Conservation (phyloP, 1,284 basidiomycete genomes). For the Ceratobasidium sp. region DNA sequence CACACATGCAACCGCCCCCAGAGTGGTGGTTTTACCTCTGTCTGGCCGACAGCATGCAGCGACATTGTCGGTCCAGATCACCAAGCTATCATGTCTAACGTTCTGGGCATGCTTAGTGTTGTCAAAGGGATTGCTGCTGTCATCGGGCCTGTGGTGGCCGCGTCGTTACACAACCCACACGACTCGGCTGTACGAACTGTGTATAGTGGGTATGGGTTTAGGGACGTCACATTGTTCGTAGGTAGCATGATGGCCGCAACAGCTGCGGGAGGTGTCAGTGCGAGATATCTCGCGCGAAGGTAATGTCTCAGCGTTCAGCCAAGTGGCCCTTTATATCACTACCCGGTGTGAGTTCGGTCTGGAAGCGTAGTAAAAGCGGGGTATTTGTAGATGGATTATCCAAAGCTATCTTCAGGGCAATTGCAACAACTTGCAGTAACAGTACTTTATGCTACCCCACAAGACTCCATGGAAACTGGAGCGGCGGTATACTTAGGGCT, state of each 20-base stretch:
- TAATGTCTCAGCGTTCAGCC: too few species aligned
- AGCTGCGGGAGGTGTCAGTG: conserved; percentile 13
- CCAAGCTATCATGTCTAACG: conserved; percentile 7
- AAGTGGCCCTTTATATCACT: too few species aligned
- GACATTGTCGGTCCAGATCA: conserved; percentile 45
- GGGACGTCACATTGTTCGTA: conserved; percentile 45
- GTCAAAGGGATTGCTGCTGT: conserved; percentile 31
- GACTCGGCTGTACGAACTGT: neutral
- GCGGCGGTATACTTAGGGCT: too few species aligned
- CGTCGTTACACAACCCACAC: conserved; percentile 4
- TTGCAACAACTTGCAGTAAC: too few species aligned
- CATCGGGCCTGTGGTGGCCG: conserved; percentile 31
- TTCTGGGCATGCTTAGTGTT: conserved; percentile 30
- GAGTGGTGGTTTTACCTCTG: conserved; percentile 45
- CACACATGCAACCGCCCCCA: neutral
- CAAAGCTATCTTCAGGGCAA: too few species aligned
- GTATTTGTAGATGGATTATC: too few species aligned
- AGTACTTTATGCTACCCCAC: too few species aligned
- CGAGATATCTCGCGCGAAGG: too few species aligned
- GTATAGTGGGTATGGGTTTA: conserved; percentile 45
- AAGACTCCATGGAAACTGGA: too few species aligned
- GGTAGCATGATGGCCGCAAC: conserved; percentile 47
- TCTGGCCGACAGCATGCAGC: conserved; percentile 37
- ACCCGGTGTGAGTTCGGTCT: too few species aligned
- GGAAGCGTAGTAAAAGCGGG: neutral